These are phyloP conservation scores for Blastobotrys illinoisensis DNA, from an alignment of 1,139 yeast genomes.

Conservation along the genomic window DNA sequence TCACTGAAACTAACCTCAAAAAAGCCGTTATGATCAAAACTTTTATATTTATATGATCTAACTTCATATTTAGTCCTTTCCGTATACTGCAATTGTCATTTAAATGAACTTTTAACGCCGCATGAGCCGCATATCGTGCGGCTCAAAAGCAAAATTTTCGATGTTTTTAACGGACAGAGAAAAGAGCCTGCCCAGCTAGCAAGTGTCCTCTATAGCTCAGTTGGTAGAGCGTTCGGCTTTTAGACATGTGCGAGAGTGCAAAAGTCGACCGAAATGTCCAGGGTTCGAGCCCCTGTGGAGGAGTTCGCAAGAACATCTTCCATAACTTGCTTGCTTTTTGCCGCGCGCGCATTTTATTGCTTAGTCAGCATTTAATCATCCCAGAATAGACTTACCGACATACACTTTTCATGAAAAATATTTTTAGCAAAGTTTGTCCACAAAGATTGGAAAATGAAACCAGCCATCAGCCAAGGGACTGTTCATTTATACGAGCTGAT, in stretches of 20 bases:
- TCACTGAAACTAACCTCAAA: too few species aligned
- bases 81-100: neutral
- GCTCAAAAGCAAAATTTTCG: neutral
- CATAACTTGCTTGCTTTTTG: neutral
- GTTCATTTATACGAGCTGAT: too few species aligned
- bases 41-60: too few species aligned
- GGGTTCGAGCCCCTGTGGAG: slow-evolving; percentile 46
- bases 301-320: slow-evolving; percentile 22
- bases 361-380: neutral
- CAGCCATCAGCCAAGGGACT: too few species aligned
- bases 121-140: neutral
- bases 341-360: neutral
- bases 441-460: too few species aligned
- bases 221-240: slow-evolving; percentile 50
- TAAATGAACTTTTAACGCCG: neutral
- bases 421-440: too few species aligned
- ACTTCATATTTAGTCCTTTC: neutral
- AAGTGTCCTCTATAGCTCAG: slow-evolving; percentile 41
- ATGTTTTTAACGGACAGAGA: neutral
- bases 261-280: slow-evolving; percentile 42
- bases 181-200: neutral
- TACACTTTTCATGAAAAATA: too few species aligned
- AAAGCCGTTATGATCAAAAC: too few species aligned
- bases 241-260: slow-evolving; percentile 19
- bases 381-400: slow-evolving; percentile 29